Evolutionary conservation across 495 filamentous ascomycete genomes (phyloP), one percentile per base, ranked within the genome.

Genomic region (Aspergillus saccharolyticus): DNA sequence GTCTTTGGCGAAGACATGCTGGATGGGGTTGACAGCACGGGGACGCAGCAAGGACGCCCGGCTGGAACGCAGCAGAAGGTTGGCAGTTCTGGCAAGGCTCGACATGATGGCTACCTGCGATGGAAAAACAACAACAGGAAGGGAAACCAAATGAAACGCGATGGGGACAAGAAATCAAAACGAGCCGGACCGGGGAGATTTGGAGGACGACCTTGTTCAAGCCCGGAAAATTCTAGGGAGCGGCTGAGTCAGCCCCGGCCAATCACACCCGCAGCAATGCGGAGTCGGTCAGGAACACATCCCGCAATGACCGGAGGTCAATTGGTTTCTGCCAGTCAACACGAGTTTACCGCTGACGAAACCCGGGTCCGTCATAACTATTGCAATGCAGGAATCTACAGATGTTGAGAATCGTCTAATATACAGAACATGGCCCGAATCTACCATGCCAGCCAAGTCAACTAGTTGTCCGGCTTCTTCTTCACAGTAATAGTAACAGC

Each of bases 11-110:
- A 89, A 81, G 69, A 85, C 83, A 74, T 88, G 83, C 67, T 84
- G 83, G 54, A 89, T 75, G 28, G 86, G 88, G 73, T 85, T 89
- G 68, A 82, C 75, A 62, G 72, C 72, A 66, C 76, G 80, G 60
- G 81, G 80, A 61, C 81, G 78, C 73, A 80, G 74, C 65, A 88
- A 72, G 57, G 84, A 81, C 57, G 80, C 72, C 64, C 85, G 80
- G 67, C 84, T 84, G 65, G 84, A 80, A 75, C 86, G 84, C 68
- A 89, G 66, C 63, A 90, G 80, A 61, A 88, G 85, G 70, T 81
- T 81, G 56, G 87, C 63, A 60, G 86, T 80, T 75, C 87, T 79
- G 55, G 83, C 74, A 58, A 87, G 77, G 64, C 75, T 77, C 66
- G 84, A 79, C 86, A 89, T 89, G 61, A 75, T 85, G 75, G 62